Percentiles rank a stretch among this genome's conserved stretches.
phyloP scores from a whole-genome alignment of 2,329 filamentous ascomycete genomes.

The Arthrobotrys megalospora region DNA sequence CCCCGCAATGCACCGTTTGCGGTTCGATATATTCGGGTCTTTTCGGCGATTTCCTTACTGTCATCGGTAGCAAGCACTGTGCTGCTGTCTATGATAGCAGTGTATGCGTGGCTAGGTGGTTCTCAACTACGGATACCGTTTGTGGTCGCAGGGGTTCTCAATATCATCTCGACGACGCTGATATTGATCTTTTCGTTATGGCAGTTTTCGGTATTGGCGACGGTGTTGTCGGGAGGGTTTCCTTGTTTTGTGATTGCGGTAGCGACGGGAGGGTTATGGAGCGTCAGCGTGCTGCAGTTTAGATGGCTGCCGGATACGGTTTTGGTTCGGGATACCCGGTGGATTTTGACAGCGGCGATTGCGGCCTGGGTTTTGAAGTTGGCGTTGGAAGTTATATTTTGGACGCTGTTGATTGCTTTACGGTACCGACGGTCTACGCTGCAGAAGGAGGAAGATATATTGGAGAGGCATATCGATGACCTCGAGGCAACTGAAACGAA shows the following conservation, averaged over 20 bases:
- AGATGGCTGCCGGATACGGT: conserved; percentile 47
- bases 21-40: conserved; percentile 55
- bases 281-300: conserved; percentile 53
- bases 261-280: conserved; percentile 47
- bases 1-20: conserved; percentile 53
- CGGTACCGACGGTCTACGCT: conserved; percentile 36
- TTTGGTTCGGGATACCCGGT: conserved; percentile 47
- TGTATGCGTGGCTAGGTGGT: conserved; percentile 43
- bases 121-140: conserved; percentile 56
- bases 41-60: conserved; percentile 40
- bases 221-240: conserved; percentile 41
- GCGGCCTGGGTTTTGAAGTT: conserved; percentile 51
- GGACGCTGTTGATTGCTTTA: conserved; percentile 46
- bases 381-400: conserved; percentile 53
- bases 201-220: conserved; percentile 43
- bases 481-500: conserved; percentile 18
- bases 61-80: conserved; percentile 46
- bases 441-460: conserved; percentile 31
- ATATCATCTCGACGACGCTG: conserved; percentile 50
- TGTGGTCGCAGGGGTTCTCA: conserved; percentile 43
- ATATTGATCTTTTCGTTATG: conserved; percentile 57
- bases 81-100: conserved; percentile 55
- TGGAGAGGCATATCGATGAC: conserved; percentile 22
- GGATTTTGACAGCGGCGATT: conserved; percentile 56
- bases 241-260: conserved; percentile 38